These are phyloP conservation scores for Basidiobolus heterosporus DNA, from an alignment of 371 early-diverging fungal species.

Conservation along the genomic window DNA sequence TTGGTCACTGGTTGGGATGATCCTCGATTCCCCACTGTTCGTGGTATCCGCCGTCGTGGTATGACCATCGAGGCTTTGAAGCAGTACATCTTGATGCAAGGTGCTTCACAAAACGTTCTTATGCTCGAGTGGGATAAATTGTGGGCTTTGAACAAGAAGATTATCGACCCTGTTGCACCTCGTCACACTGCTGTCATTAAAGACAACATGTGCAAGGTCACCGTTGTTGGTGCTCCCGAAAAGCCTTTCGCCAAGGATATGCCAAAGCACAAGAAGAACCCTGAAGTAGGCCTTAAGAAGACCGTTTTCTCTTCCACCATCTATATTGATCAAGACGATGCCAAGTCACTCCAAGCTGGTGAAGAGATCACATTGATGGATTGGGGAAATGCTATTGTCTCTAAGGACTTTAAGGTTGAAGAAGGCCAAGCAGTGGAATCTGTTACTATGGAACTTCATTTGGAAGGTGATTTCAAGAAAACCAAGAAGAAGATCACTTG, in stretches of 20 bases:
- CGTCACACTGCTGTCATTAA: conserved; percentile 73
- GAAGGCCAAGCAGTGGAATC: conserved; percentile 20
- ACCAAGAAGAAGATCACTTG: conserved; percentile 99
- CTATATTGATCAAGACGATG: conserved; percentile 84
- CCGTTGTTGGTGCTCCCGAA: conserved; percentile 37
- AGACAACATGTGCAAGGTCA: conserved; percentile 44
- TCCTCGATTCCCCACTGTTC: conserved; percentile 98
- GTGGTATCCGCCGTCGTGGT: conserved; percentile 94
- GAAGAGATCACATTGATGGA: conserved; percentile 99
- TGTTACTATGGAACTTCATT: conserved; percentile 53
- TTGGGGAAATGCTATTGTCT: conserved; percentile 95
- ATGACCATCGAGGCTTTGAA: conserved; percentile 96
- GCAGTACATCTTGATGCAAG: conserved; percentile 97
- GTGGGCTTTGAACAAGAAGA: conserved; percentile 97
- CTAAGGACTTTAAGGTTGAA: conserved; percentile 27
- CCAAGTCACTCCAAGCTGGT: conserved; percentile 49
- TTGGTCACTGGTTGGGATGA: conserved; percentile 98
- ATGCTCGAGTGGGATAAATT: conserved; percentile 99
- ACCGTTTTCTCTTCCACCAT: conserved; percentile 64
- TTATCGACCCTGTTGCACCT: conserved; percentile 90
- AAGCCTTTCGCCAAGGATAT: conserved; percentile 44
- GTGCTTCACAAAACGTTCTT: conserved; percentile 90
- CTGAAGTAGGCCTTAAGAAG: conserved; percentile 75
- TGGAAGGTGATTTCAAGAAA: conserved; percentile 93
- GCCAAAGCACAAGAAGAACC: conserved; percentile 91